Percentiles rank a stretch among this genome's conserved stretches.
Conservation (phyloP, 2,329 filamentous ascomycete genomes). For the Hypoxylon sp. region DNA sequence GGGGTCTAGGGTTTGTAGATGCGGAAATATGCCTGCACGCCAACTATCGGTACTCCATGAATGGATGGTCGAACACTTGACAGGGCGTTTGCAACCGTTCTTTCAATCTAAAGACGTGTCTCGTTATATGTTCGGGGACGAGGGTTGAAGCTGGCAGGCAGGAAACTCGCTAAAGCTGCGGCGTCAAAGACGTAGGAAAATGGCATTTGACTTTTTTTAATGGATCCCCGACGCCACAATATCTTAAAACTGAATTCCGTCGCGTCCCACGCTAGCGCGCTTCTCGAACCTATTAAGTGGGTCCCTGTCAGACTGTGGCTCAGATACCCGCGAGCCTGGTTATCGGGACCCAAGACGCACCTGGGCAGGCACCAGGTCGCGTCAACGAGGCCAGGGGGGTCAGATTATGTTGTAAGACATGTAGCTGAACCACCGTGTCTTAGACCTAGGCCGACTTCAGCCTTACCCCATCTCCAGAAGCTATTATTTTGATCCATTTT, state of each 20-base stretch:
- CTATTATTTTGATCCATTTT: conserved; percentile 10
- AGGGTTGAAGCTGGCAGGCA: conserved; percentile 7
- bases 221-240: conserved; percentile 39
- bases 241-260: conserved; percentile 4
- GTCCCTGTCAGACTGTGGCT: conserved; percentile 31
- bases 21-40: not conserved
- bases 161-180: conserved; percentile 9
- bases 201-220: conserved; percentile 33
- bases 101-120: not conserved
- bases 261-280: conserved; percentile 33
- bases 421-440: conserved; percentile 23
- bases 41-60: conserved; percentile 38
- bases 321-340: conserved; percentile 38
- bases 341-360: conserved; percentile 25
- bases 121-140: not conserved
- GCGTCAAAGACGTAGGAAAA: conserved; percentile 28
- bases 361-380: conserved; percentile 16
- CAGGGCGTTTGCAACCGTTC: not conserved
- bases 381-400: conserved; percentile 21
- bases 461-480: conserved; percentile 5
- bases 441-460: conserved; percentile 14
- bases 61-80: not conserved
- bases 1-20: not conserved
- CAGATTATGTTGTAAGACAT: conserved; percentile 30
- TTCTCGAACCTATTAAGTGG: conserved; percentile 41